A percentile compares a stretch with the other conserved stretches of the same genome.
Evolutionary conservation across 352 stramenopile genomes (phyloP).

Genomic region (Globisporangium emineosum): DNA sequence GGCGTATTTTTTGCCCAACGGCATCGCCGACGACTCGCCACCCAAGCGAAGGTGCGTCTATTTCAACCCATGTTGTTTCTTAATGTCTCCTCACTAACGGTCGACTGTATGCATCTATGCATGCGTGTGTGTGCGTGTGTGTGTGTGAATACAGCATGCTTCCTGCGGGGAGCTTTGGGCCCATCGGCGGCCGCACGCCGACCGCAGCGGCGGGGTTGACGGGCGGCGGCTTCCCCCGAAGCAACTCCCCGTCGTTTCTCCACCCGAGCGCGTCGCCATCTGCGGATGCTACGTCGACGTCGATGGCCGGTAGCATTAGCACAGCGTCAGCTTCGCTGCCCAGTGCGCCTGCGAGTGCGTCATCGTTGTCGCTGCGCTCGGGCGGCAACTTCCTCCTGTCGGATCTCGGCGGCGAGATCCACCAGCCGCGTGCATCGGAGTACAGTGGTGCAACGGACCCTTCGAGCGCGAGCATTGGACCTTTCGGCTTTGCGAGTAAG

Average conservation of each 20-base stretch:
- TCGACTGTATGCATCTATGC: background rate
- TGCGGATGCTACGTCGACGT: background rate
- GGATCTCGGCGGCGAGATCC: conserved; percentile 57
- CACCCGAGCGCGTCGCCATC: conserved; percentile 2
- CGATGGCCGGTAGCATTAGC: conserved; percentile 1
- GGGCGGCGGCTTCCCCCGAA: conserved; percentile 14
- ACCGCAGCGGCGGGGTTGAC: conserved; percentile 5
- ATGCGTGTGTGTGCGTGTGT: background rate
- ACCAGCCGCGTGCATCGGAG: conserved; percentile 27
- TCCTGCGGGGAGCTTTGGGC: conserved; percentile 36
- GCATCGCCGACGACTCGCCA: conserved; percentile 79
- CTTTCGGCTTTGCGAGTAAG: conserved; percentile 37
- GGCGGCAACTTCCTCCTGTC: conserved; percentile 42
- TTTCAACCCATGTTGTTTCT: background rate
- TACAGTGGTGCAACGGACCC: conserved; percentile 15
- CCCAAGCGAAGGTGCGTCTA: conserved; percentile 51
- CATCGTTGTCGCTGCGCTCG: conserved; percentile 7
- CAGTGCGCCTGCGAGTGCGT: background rate
- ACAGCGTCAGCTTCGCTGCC: conserved; percentile 1
- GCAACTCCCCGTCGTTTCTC: conserved; percentile 17
- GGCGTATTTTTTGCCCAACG: conserved; percentile 83
- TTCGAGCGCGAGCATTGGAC: conserved; percentile 14
- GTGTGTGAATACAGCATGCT: conserved; percentile 5
- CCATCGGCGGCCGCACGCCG: conserved; percentile 34
- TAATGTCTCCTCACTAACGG: background rate